Evolutionary conservation across 768 basidiomycete species (phyloP).

Genomic region (Plicaturopsis crispa): DNA sequence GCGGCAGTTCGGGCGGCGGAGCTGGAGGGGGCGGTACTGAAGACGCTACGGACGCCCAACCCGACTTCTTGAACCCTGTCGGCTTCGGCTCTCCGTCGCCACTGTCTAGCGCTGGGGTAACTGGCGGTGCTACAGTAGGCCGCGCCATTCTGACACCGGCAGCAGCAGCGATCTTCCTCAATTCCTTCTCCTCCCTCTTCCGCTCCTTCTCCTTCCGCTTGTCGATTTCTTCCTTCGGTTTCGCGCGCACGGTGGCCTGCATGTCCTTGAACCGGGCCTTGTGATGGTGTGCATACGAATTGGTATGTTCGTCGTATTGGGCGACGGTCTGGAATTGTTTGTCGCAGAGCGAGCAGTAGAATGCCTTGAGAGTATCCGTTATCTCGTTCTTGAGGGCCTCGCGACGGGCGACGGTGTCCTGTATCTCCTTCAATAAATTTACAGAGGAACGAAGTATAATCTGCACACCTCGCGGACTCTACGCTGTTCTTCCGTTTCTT

Average conservation of each 20-base stretch:
- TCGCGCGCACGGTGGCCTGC: slow-evolving; percentile 67
- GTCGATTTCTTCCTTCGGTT: slow-evolving; percentile 59
- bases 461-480: slow-evolving; percentile 54
- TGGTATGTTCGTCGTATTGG: slow-evolving; percentile 86
- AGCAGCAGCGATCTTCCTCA: slow-evolving; percentile 77
- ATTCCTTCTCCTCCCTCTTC: slow-evolving; percentile 78
- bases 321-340: slow-evolving; percentile 84
- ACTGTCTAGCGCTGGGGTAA: slow-evolving; percentile 9
- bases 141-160: slow-evolving; percentile 63
- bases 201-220: slow-evolving; percentile 81
- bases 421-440: slow-evolving; percentile 1
- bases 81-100: slow-evolving; percentile 13
- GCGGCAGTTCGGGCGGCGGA: slow-evolving; percentile 7
- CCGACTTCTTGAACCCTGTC: slow-evolving; percentile 34
- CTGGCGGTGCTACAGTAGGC: slow-evolving; percentile 10
- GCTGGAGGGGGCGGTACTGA: slow-evolving; percentile 9
- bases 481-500: slow-evolving; percentile 76
- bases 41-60: slow-evolving; percentile 37
- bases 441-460: neutral
- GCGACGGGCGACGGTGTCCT: slow-evolving; percentile 61
- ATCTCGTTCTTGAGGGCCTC: slow-evolving; percentile 65
- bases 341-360: slow-evolving; percentile 79
- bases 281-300: slow-evolving; percentile 84
- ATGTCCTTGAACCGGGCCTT: slow-evolving; percentile 77
- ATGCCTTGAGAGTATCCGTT: slow-evolving; percentile 56